A percentile compares a stretch with the other conserved stretches of the same genome.
These are phyloP conservation scores for Wallacemonas sp. DNA, from an alignment of 208 protist species.

Conservation along the genomic window DNA sequence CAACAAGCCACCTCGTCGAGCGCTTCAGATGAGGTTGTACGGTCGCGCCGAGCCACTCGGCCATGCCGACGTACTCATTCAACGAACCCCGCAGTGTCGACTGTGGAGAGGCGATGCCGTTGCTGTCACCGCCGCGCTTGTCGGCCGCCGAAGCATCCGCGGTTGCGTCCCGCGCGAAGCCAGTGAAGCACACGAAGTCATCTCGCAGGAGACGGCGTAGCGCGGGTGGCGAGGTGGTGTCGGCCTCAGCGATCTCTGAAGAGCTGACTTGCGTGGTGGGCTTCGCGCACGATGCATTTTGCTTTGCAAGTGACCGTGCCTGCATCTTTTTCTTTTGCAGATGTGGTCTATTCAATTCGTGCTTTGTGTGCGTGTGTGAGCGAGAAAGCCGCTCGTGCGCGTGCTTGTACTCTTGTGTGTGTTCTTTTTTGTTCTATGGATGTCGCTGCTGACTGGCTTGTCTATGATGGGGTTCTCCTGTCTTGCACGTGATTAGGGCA, in stretches of 20 bases:
- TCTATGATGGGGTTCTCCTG: too few species aligned
- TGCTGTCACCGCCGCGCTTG: not conserved
- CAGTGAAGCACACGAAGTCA: slow-evolving; percentile 28
- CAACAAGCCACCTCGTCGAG: slow-evolving; percentile 57
- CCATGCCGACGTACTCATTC: not conserved
- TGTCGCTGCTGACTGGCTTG: too few species aligned
- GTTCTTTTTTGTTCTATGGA: not conserved
- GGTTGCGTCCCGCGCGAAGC: slow-evolving; percentile 12
- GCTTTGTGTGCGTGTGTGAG: too few species aligned
- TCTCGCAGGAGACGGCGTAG: not conserved
- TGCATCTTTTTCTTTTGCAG: not conserved
- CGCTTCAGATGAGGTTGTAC: slow-evolving; percentile 37
- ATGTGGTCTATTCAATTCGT: too few species aligned
- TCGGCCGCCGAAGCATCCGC: slow-evolving; percentile 5
- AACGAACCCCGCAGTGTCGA: not conserved
- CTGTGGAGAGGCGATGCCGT: too few species aligned
- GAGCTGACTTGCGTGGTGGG: not conserved
- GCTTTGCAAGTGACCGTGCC: not conserved
- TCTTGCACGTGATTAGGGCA: too few species aligned
- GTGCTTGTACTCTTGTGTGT: not conserved
- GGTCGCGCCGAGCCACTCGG: slow-evolving; percentile 18
- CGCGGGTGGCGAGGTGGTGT: not conserved
- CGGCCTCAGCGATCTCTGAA: not conserved
- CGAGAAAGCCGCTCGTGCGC: too few species aligned
- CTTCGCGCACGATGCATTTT: not conserved